A percentile compares a stretch with the other conserved stretches of the same genome.
These are phyloP conservation scores for Marasmius sp. DNA, from an alignment of 1,284 basidiomycete genomes.

Conservation along the genomic window DNA sequence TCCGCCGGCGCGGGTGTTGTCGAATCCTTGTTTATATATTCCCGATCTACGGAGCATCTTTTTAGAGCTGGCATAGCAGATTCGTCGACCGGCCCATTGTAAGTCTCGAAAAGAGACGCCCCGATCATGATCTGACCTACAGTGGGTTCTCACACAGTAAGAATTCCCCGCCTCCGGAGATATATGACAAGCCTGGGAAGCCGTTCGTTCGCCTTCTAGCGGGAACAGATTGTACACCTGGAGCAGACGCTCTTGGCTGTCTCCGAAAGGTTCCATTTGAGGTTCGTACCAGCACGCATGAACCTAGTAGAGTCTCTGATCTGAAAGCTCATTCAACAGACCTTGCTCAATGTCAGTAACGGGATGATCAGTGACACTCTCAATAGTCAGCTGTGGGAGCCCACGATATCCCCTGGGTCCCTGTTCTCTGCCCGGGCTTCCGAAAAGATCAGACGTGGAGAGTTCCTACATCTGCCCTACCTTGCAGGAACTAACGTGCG, in stretches of 20 bases:
- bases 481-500: slow-evolving; percentile 54
- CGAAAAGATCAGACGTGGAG: slow-evolving; percentile 40
- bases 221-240: slow-evolving; percentile 44
- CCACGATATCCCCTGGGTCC: slow-evolving; percentile 49
- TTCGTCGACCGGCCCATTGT: slow-evolving; percentile 45
- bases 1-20: slow-evolving; percentile 60
- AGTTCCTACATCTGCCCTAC: slow-evolving; percentile 54
- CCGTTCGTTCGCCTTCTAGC: slow-evolving; percentile 49
- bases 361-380: slow-evolving; percentile 41
- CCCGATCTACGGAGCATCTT: slow-evolving; percentile 31
- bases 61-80: slow-evolving; percentile 58
- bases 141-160: slow-evolving; percentile 36
- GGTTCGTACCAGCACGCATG: slow-evolving; percentile 22
- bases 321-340: slow-evolving; percentile 25
- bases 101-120: not conserved
- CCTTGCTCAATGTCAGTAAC: slow-evolving; percentile 45
- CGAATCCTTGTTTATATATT: slow-evolving; percentile 49
- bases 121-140: not conserved
- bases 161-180: slow-evolving; percentile 48
- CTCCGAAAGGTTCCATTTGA: slow-evolving; percentile 48
- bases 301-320: too few relatives aligned
- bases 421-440: slow-evolving; percentile 50
- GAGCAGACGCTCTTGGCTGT: slow-evolving; percentile 41
- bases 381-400: slow-evolving; percentile 59
- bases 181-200: slow-evolving; percentile 53